These are phyloP conservation scores for Catharanthus roseus DNA, from an alignment of 257 asterid genomes.

Conservation along the genomic window DNA sequence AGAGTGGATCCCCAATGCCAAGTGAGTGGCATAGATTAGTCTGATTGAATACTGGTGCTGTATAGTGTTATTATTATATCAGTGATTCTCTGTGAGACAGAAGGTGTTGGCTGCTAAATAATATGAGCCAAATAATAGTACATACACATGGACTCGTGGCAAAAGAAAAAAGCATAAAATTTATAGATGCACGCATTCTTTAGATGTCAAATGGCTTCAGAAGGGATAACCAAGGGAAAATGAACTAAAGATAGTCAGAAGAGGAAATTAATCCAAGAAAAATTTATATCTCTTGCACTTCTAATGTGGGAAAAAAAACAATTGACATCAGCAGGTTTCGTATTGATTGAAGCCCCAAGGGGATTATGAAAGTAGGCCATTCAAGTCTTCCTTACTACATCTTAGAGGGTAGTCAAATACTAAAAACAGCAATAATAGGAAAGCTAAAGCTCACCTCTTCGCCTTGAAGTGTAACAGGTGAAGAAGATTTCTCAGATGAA, in stretches of 20 bases:
- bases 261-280: not conserved
- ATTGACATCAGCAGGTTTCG: not conserved
- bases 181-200: not conserved
- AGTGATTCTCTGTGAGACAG: not conserved
- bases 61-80: not conserved
- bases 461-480: constrained; percentile 28
- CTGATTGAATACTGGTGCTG: not conserved
- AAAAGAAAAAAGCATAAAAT: not conserved
- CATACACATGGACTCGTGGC: not conserved
- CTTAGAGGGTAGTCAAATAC: not conserved
- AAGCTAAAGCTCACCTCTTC: constrained; percentile 36
- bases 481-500: constrained; percentile 36
- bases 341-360: not conserved
- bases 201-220: not conserved
- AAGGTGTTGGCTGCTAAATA: not conserved
- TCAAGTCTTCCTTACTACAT: not conserved
- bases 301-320: not conserved
- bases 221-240: not conserved
- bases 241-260: not conserved
- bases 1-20: not conserved
- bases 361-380: not conserved
- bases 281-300: not conserved
- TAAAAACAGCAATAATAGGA: not conserved
- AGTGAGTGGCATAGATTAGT: not conserved
- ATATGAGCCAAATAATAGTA: not conserved